These are phyloP conservation scores for Populus hybrid DNA, from an alignment of 441 rosid genomes.

Conservation along the genomic window DNA sequence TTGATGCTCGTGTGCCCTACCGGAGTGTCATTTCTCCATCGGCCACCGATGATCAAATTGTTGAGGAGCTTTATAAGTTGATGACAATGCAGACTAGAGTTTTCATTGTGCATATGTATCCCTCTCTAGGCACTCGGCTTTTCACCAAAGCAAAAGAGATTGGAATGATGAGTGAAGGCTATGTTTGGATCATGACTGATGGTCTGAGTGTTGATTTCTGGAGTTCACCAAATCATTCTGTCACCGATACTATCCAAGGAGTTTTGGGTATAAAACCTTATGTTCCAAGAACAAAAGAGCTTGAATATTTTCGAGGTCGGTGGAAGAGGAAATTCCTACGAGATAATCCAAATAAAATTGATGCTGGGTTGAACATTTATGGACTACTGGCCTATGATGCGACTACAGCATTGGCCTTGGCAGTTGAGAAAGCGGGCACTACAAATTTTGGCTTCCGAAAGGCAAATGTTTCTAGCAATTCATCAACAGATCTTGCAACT, in stretches of 20 bases:
- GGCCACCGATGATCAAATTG: conserved; percentile 40
- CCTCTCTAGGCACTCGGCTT: conserved; percentile 35
- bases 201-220: conserved; percentile 25
- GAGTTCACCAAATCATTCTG: not conserved
- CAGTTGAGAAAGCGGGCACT: conserved; percentile 48
- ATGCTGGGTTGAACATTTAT: conserved; percentile 24
- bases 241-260: conserved; percentile 43
- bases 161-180: conserved; percentile 54
- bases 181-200: conserved; percentile 61
- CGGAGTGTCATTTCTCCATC: conserved; percentile 34
- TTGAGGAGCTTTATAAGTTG: conserved; percentile 43
- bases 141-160: conserved; percentile 44
- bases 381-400: conserved; percentile 69
- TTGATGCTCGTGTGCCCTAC: conserved; percentile 35
- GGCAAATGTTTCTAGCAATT: not conserved
- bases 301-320: conserved; percentile 22
- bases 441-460: conserved; percentile 16
- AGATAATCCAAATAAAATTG: conserved; percentile 21
- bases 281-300: conserved; percentile 22
- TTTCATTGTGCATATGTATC: conserved; percentile 48
- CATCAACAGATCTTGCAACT: conserved; percentile 31
- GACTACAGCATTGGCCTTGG: conserved; percentile 44
- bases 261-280: conserved; percentile 43
- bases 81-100: conserved; percentile 58
- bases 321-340: conserved; percentile 36